Conservation (phyloP, 495 filamentous ascomycete genomes). For the Xylaria telfairii region DNA sequence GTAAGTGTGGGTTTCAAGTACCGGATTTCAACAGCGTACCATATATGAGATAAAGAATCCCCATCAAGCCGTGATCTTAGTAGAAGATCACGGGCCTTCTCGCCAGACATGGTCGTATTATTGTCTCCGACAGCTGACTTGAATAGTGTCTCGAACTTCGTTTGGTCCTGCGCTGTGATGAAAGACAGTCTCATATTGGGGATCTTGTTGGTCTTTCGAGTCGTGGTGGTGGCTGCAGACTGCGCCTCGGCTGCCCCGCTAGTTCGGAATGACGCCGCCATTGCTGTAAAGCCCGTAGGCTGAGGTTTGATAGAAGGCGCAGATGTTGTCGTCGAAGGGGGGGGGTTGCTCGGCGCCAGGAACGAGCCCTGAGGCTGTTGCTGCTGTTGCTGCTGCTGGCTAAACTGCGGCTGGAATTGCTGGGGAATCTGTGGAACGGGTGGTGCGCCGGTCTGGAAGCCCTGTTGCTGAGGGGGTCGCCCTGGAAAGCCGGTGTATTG, state of each 20-base stretch:
- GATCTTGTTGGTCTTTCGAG: conserved; percentile 67
- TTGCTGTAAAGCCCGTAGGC: conserved; percentile 75
- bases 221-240: conserved; percentile 51
- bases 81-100: conserved; percentile 87
- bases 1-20: conserved; percentile 23
- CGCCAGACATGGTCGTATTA: conserved; percentile 86
- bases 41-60: conserved; percentile 83
- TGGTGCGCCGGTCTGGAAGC: conserved; percentile 55
- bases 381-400: conserved; percentile 47
- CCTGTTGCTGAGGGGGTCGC: conserved; percentile 51
- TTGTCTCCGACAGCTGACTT: conserved; percentile 88
- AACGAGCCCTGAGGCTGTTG: conserved; percentile 53
- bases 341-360: conserved; percentile 40
- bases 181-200: conserved; percentile 96
- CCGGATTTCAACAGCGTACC: conserved; percentile 55
- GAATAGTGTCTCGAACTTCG: conserved; percentile 98
- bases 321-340: conserved; percentile 41
- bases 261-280: conserved; percentile 83
- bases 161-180: conserved; percentile 92
- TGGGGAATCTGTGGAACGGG: conserved; percentile 63
- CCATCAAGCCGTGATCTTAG: conserved; percentile 86
- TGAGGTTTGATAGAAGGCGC: conserved; percentile 66
- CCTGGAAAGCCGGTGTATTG: conserved; percentile 63
- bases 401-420: conserved; percentile 55
- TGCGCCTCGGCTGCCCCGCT: conserved; percentile 58